Percentiles rank a stretch among this genome's conserved stretches.
phyloP scores from a whole-genome alignment of 345 rosid genomes.

The Lumnitzera littorea region DNA sequence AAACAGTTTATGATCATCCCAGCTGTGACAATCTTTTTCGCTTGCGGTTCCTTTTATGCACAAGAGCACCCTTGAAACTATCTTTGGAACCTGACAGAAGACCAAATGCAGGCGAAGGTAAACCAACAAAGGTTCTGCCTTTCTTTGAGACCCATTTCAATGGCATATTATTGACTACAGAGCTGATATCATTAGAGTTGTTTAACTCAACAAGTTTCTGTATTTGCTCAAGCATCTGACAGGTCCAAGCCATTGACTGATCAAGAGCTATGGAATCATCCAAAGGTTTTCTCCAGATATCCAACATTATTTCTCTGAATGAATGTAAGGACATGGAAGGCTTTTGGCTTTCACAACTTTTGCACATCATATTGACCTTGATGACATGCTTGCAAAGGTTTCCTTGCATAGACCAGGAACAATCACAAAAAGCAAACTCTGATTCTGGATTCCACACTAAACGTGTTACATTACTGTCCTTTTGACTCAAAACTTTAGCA shows the following conservation, averaged over 20 bases:
- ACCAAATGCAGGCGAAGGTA: constrained; percentile 50
- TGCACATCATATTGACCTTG: constrained; percentile 68
- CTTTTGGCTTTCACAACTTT: constrained; percentile 27
- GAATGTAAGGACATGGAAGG: constrained; percentile 68
- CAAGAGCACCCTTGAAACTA: constrained; percentile 11
- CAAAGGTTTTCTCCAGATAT: constrained; percentile 55
- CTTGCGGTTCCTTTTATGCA: constrained; percentile 30
- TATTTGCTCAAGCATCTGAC: constrained; percentile 71
- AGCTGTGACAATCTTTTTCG: constrained; percentile 43
- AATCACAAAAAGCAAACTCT: constrained; percentile 84
- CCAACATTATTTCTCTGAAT: constrained; percentile 38
- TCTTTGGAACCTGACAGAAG: constrained; percentile 28
- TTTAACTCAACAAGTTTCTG: constrained; percentile 64
- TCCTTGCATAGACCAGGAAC: constrained; percentile 87
- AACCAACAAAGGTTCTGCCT: constrained; percentile 64
- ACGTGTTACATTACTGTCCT: constrained; percentile 35
- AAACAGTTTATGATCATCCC: constrained; percentile 18
- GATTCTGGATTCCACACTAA: constrained; percentile 96
- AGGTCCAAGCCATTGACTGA: constrained; percentile 66
- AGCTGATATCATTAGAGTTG: constrained; percentile 41
- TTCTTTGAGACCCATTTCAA: constrained; percentile 75
- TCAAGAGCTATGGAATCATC: constrained; percentile 72
- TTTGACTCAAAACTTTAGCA: constrained; percentile 71
- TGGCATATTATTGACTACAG: constrained; percentile 56
- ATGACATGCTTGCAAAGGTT: constrained; percentile 92